A percentile compares a stretch with the other conserved stretches of the same genome.
phyloP scores from a whole-genome alignment of 768 basidiomycete species.

The Lentinula boryana region DNA sequence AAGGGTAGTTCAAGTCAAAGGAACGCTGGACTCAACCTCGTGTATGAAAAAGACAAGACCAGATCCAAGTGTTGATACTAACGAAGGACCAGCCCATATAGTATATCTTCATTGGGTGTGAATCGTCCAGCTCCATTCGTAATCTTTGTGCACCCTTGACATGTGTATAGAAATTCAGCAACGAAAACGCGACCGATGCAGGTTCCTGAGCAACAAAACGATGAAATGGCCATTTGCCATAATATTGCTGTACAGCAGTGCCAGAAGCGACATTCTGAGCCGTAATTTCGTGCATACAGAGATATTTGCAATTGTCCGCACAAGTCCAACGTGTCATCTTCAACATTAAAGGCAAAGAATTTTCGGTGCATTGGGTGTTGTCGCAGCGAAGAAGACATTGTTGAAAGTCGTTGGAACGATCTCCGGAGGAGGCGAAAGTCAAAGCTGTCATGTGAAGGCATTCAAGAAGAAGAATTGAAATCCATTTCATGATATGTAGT shows the following conservation, averaged over 20 bases:
- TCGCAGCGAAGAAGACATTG: slow-evolving; percentile 45
- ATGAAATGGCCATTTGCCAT: slow-evolving; percentile 98
- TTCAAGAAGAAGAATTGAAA: not conserved
- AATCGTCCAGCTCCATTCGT: slow-evolving; percentile 35
- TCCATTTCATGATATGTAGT: not conserved
- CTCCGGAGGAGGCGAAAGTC: slow-evolving; percentile 52
- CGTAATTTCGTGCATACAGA: slow-evolving; percentile 80
- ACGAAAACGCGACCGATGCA: slow-evolving; percentile 82
- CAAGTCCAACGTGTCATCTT: slow-evolving; percentile 84
- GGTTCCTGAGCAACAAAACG: slow-evolving; percentile 90
- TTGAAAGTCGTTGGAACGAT: slow-evolving; percentile 47
- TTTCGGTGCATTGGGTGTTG: slow-evolving; percentile 31
- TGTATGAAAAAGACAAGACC: slow-evolving; percentile 89
- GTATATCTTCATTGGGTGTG: slow-evolving; percentile 65
- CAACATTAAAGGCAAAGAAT: slow-evolving; percentile 45
- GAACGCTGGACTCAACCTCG: slow-evolving; percentile 48
- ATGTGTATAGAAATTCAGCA: slow-evolving; percentile 82
- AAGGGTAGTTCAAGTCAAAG: not conserved
- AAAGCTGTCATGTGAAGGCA: not conserved
- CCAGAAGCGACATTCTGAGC: slow-evolving; percentile 41
- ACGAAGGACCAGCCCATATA: slow-evolving; percentile 62
- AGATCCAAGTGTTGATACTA: slow-evolving; percentile 88
- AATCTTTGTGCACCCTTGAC: slow-evolving; percentile 49
- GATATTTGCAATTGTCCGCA: slow-evolving; percentile 81
- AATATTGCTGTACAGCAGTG: slow-evolving; percentile 62